Conservation (phyloP, 768 basidiomycete species). For the Boletus rubescentipes region DNA sequence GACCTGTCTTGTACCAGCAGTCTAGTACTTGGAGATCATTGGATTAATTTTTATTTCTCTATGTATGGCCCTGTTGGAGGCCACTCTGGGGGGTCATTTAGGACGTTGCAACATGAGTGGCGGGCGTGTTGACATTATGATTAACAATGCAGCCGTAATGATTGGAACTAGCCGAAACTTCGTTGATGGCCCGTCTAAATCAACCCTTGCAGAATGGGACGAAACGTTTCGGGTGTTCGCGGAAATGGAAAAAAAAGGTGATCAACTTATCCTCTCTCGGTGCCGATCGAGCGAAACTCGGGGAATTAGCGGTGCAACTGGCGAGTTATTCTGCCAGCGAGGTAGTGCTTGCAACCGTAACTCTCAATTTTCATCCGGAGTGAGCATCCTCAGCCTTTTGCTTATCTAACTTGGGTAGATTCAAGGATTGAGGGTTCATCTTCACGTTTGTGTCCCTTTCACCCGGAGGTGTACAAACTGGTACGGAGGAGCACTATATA, state of each 20-base stretch:
- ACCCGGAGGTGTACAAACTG: slow-evolving; percentile 4
- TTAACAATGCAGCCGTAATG: slow-evolving; percentile 6
- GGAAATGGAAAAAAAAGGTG: slow-evolving; percentile 1
- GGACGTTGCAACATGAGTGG: slow-evolving; percentile 2
- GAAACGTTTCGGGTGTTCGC: slow-evolving; percentile 3
- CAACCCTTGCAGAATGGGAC: slow-evolving; percentile 6
- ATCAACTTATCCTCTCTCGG: slow-evolving; percentile 6
- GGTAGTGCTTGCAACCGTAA: slow-evolving; percentile 1
- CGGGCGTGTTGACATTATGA: background rate
- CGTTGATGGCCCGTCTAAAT: slow-evolving; percentile 2
- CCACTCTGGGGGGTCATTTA: background rate
- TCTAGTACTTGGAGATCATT: too few relatives aligned
- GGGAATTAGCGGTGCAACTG: background rate
- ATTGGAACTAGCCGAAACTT: background rate
- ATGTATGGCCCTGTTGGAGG: background rate
- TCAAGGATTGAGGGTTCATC: slow-evolving; percentile 1
- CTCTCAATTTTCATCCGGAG: slow-evolving; percentile 6
- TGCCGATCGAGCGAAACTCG: slow-evolving; percentile 2
- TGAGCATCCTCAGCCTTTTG: background rate
- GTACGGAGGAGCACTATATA: slow-evolving; percentile 9
- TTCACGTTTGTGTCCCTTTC: slow-evolving; percentile 10
- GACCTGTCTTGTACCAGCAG: background rate
- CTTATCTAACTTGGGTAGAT: background rate
- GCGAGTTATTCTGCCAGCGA: slow-evolving; percentile 9
- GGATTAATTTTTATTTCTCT: background rate